These are phyloP conservation scores for Kazachstania bromeliacearum DNA, from an alignment of 805 yeast species.

Conservation along the genomic window DNA sequence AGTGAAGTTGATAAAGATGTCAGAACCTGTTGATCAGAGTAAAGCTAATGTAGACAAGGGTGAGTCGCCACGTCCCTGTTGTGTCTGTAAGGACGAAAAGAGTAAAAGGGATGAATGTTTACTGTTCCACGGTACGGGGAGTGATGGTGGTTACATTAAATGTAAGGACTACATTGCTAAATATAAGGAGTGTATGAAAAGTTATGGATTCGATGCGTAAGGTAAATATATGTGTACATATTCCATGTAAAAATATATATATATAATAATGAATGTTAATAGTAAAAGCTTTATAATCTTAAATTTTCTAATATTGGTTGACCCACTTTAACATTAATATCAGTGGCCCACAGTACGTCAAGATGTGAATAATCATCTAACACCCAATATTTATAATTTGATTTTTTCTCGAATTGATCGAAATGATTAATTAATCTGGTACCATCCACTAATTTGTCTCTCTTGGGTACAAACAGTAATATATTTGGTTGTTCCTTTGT, in stretches of 20 bases:
- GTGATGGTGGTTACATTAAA: conserved; percentile 39
- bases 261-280: background rate
- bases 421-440: conserved; percentile 56
- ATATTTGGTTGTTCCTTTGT: conserved; percentile 44
- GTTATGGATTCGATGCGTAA: conserved; percentile 60
- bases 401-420: conserved; percentile 40
- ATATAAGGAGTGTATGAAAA: conserved; percentile 86
- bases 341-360: conserved; percentile 92
- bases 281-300: conserved; percentile 2
- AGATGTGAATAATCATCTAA: conserved; percentile 69
- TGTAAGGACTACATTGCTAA: conserved; percentile 62
- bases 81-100: conserved; percentile 85
- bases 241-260: background rate
- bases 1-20: too few species aligned
- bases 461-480: conserved; percentile 58
- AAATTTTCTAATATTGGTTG: conserved; percentile 33
- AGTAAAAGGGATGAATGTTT: conserved; percentile 79
- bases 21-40: conserved; percentile 6
- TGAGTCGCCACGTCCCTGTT: conserved; percentile 84
- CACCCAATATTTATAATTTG: conserved; percentile 24
- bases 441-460: conserved; percentile 78
- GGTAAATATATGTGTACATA: background rate
- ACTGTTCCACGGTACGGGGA: conserved; percentile 70
- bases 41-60: background rate
- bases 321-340: conserved; percentile 58